Base-by-base conservation (phyloP, 2,329 filamentous ascomycete genomes). In the Rasamsonia emersonii region DNA sequence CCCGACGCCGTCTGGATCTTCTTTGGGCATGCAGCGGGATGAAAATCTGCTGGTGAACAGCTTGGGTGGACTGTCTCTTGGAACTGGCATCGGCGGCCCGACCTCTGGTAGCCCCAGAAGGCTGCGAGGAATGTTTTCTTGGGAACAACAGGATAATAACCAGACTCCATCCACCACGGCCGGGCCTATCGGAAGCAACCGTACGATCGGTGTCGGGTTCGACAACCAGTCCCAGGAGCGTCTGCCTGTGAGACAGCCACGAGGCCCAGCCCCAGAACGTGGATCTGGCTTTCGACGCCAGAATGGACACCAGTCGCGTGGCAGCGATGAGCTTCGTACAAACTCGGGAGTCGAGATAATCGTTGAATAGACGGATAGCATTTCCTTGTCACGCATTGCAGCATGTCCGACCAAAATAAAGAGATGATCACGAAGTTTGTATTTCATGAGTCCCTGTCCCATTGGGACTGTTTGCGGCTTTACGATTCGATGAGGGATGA, bases 121-220 rank as follows among this genome's bases (percentile, higher is more conserved):
- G 35, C 59, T 77, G 31, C 68, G 74, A 36, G 69, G 71, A 46
- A 73, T 76, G 62, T 72, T 73, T 43, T 75, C 72, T 28, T 77
- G 72, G 71, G 72, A 73, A 45, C 64, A 67, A 36, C 64, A 70
- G 40, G 63, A 64, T 19, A n/a, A 23, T 46, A 64, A 61, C 44
- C 69, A 64, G 44, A 46, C 59, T 45, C 54, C 57, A 31, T 46
- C 56, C 34, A 56, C 72, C 35, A n/a, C n/a, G n/a, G 32, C 36
- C 10, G 75, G 71, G 16, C 71, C 75, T 21, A 79, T 79, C 47
- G 75, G 75, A 38, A 75, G 75, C 52, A 76, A 79, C 58, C 67
- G 75, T 40, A 67, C 73, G 23, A 74, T 79, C 54, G 74, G 72
- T 53, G 68, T 70, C 38, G 61, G 59, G 46, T 74, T 70, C 54